Conservation (phyloP, 805 yeast genomes). For the Sugiyamaella marilandica region DNA sequence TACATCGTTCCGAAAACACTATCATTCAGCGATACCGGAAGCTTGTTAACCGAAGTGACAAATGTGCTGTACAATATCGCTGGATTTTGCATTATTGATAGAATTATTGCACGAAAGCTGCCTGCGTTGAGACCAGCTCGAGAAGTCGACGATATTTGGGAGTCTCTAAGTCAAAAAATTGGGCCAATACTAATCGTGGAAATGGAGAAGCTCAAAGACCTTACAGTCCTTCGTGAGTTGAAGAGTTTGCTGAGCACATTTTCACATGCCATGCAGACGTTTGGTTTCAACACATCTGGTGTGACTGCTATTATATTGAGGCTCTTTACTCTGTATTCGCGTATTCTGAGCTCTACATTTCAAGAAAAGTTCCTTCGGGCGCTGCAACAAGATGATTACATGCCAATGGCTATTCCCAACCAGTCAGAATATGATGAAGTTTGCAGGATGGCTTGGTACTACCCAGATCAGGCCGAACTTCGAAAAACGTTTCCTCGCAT, state of each 20-base stretch:
- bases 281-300: constrained; percentile 53
- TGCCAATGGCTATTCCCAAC: constrained; percentile 73
- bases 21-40: constrained; percentile 5
- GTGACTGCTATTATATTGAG: constrained; percentile 58
- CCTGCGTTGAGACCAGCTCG: constrained; percentile 62
- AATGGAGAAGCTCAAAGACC: constrained; percentile 36
- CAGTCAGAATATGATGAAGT: constrained; percentile 57
- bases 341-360: constrained; percentile 50
- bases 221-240: constrained; percentile 43
- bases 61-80: constrained; percentile 43
- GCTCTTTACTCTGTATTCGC: constrained; percentile 58
- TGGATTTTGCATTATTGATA: constrained; percentile 77
- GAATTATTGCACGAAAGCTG: constrained; percentile 51
- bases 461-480: constrained; percentile 43
- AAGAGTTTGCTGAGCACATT: constrained; percentile 65
- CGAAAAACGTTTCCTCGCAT: constrained; percentile 50
- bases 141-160: constrained; percentile 71
- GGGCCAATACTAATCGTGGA: constrained; percentile 22
- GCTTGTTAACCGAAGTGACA: constrained; percentile 20
- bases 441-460: constrained; percentile 65
- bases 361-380: constrained; percentile 54
- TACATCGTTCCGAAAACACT: constrained; percentile 59
- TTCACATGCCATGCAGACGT: constrained; percentile 70
- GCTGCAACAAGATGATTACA: constrained; percentile 76
- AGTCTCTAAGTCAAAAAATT: constrained; percentile 44